A percentile compares a stretch with the other conserved stretches of the same genome.
These are phyloP conservation scores for Metarhizium robertsii DNA, from an alignment of 2,329 filamentous ascomycete genomes.

Conservation along the genomic window DNA sequence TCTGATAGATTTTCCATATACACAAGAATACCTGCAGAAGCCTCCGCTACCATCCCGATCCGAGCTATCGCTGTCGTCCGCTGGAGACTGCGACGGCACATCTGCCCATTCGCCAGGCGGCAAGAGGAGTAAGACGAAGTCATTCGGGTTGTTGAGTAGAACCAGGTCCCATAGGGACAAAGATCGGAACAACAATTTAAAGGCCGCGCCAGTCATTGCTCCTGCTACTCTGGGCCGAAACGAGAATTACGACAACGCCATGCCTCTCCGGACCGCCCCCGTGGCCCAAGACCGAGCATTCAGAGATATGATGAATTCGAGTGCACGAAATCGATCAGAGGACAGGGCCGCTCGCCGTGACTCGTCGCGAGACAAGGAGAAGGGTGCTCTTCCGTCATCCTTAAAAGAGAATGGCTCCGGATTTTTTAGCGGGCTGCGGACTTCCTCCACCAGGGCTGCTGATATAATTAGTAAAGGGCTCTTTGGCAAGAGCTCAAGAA, in stretches of 20 bases:
- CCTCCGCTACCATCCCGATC: constrained; percentile 38
- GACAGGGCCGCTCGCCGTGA: constrained; percentile 50
- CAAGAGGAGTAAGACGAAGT: constrained; percentile 44
- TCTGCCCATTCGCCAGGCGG: constrained; percentile 20
- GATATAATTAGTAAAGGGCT: constrained; percentile 76
- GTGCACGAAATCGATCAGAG: constrained; percentile 60
- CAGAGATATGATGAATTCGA: constrained; percentile 57
- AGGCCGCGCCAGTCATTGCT: constrained; percentile 20
- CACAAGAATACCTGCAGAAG: constrained; percentile 27
- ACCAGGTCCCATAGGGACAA: constrained; percentile 43
- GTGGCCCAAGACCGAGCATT: constrained; percentile 57
- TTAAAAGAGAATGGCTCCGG: constrained; percentile 51
- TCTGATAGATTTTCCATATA: constrained; percentile 16
- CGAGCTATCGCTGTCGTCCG: constrained; percentile 41
- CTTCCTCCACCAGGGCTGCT: constrained; percentile 63
- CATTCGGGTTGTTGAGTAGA: constrained; percentile 43
- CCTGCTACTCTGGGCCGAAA: constrained; percentile 16
- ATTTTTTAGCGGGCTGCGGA: constrained; percentile 66
- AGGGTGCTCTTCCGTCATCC: constrained; percentile 42
- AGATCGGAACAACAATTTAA: constrained; percentile 31
- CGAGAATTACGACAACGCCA: constrained; percentile 18
- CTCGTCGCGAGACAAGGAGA: constrained; percentile 36
- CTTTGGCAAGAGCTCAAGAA: constrained; percentile 68
- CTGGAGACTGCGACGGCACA: constrained; percentile 34
- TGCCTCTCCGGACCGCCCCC: constrained; percentile 51